phyloP scores from a whole-genome alignment of 495 filamentous ascomycete species.

The Podospora pseudocomata region DNA sequence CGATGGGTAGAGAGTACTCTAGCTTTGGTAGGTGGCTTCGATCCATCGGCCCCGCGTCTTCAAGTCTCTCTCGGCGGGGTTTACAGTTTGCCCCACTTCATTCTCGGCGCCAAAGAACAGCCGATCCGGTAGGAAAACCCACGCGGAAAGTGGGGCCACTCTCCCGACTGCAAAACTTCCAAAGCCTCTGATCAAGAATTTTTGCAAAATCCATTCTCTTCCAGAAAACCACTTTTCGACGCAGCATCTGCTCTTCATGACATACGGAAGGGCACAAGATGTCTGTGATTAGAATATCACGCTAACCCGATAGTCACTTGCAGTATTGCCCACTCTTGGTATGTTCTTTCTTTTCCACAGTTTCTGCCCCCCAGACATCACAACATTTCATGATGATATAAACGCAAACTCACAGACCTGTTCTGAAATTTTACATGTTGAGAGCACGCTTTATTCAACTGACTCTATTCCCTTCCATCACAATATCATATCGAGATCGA shows the following conservation, averaged over 20 bases:
- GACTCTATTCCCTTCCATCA: constrained; percentile 19
- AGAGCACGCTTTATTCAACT: constrained; percentile 45
- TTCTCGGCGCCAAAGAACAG: constrained; percentile 13
- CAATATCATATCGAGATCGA: neutral
- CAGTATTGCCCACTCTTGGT: constrained; percentile 1
- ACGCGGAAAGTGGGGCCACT: neutral
- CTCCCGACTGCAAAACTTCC: neutral
- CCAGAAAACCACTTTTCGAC: neutral
- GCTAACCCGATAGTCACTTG: neutral
- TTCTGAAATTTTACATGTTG: constrained; percentile 53
- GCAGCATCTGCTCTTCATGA: neutral
- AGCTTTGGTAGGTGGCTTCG: too few species aligned
- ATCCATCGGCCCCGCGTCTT: neutral
- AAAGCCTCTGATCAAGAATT: neutral
- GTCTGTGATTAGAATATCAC: neutral
- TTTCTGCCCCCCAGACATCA: neutral
- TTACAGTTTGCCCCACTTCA: constrained; percentile 1
- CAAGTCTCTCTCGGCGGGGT: constrained; percentile 7
- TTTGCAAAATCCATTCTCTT: neutral
- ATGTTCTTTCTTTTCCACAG: constrained; percentile 5
- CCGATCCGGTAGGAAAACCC: constrained; percentile 8
- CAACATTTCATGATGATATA: constrained; percentile 43
- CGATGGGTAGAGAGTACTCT: too few species aligned
- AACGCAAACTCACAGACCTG: constrained; percentile 55
- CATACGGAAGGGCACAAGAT: neutral